Evolutionary conservation across 805 yeast species (phyloP).

Genomic region (Zygosaccharomyces bailii): DNA sequence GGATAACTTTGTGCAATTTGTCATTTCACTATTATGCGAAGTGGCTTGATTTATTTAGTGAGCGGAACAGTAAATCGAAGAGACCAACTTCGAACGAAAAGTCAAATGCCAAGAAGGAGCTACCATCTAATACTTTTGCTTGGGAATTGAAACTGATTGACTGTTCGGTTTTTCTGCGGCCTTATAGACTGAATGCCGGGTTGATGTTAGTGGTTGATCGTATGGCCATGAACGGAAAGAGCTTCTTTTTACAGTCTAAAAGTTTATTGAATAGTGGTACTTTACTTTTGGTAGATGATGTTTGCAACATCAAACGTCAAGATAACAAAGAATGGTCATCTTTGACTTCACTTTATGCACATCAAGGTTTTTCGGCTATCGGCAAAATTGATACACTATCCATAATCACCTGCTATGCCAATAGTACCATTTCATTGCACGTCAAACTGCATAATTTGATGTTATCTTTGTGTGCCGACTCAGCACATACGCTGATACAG

Average conservation of each 20-base stretch:
- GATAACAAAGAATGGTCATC: slow-evolving; percentile 20
- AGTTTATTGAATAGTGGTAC: slow-evolving; percentile 49
- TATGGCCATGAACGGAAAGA: slow-evolving; percentile 44
- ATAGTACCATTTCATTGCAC: slow-evolving; percentile 42
- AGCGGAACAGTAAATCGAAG: neutral
- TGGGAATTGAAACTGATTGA: slow-evolving; percentile 41
- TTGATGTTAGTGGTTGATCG: slow-evolving; percentile 53
- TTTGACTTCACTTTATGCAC: slow-evolving; percentile 21
- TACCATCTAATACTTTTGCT: slow-evolving; percentile 4
- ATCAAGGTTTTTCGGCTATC: slow-evolving; percentile 29
- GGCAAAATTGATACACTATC: slow-evolving; percentile 21
- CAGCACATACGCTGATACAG: slow-evolving; percentile 68
- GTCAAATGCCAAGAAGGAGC: neutral
- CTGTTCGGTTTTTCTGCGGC: slow-evolving; percentile 58
- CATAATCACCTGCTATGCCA: slow-evolving; percentile 5
- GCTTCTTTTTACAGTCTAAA: slow-evolving; percentile 36
- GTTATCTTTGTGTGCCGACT: slow-evolving; percentile 76
- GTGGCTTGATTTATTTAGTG: slow-evolving; percentile 43
- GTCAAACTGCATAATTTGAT: slow-evolving; percentile 47
- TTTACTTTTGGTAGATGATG: slow-evolving; percentile 64
- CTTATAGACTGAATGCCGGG: slow-evolving; percentile 57
- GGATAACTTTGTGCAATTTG: slow-evolving; percentile 46
- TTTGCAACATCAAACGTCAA: slow-evolving; percentile 29
- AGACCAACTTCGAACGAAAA: too few relatives aligned
- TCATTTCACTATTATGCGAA: slow-evolving; percentile 55